Evolutionary conservation across 495 filamentous ascomycete genomes (phyloP), one percentile per base, ranked within the genome.

Genomic region (Aspergillus ellipticus): DNA sequence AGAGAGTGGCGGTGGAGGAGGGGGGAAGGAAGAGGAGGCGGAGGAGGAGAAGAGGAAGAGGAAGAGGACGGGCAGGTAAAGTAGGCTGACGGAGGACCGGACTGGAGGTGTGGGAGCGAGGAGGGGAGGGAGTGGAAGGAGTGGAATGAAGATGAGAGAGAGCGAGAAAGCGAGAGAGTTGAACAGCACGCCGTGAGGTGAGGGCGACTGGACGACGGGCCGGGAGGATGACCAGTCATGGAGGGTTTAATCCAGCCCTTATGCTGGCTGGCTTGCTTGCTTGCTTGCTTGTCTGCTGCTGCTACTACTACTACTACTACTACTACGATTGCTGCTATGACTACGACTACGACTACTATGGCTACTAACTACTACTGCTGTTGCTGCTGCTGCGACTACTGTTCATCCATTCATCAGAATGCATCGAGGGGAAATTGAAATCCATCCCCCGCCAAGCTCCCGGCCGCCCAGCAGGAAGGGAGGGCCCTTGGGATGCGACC

Each of bases 401-500:
- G n/a, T n/a, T n/a, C n/a, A n/a, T n/a, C n/a, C n/a, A n/a, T n/a
- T n/a, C n/a, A n/a, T n/a, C n/a, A n/a, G n/a, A n/a, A n/a, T n/a
- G n/a, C n/a, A n/a, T n/a, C n/a, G n/a, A n/a, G 6, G 16, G 39
- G 11, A 41, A 41, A 51, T 19, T 33, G 17, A 13, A 51, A 45
- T 28, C 24, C 24, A 28, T 7, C 3, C 24, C 24, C 53, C 45
- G 45, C 54, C 21, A 51, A 21, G 9, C 39, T 45, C 54, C 47
- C 51, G 49, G 24, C 24, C 45, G 39, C 24, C 55, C 48, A 35
- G 16, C 45, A 37, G 17, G 22, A 19, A 47, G 29, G 39, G 19
- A 42, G 41, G 45, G 46, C 37, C 42, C 47, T 22, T 42, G 19
- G 50, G 56, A 46, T 52, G 55, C 55, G 55, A 58, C 56, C 60